Conservation (phyloP, 1,284 basidiomycete species). For the Entoloma clypeatum region DNA sequence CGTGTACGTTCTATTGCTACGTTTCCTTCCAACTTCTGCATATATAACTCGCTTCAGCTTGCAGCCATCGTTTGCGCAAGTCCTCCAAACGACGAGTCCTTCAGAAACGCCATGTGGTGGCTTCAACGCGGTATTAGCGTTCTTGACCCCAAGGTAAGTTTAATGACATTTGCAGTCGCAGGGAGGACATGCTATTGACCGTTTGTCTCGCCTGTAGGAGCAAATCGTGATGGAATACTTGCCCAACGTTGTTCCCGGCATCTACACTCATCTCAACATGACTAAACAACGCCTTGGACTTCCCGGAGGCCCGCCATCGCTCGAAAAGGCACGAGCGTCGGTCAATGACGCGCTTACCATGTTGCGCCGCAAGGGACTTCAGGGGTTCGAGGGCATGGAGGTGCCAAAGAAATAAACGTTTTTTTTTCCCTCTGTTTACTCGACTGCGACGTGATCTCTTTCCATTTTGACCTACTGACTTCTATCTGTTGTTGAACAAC, state of each 20-base stretch:
- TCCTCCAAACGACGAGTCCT: constrained; percentile 69
- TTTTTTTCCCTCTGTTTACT: too few relatives aligned
- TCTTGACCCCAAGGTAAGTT: constrained; percentile 65
- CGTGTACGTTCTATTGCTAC: constrained; percentile 46
- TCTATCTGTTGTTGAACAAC: background rate
- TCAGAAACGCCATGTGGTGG: constrained; percentile 82
- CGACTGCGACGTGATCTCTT: too few relatives aligned
- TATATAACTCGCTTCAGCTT: constrained; percentile 41
- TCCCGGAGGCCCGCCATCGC: constrained; percentile 61
- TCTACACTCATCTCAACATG: constrained; percentile 68
- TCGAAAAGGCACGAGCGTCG: constrained; percentile 57
- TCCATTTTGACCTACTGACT: too few relatives aligned
- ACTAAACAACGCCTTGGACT: constrained; percentile 73
- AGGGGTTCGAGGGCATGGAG: constrained; percentile 20
- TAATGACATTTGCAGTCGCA: background rate
- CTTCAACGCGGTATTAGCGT: constrained; percentile 66
- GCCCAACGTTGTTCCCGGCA: constrained; percentile 72
- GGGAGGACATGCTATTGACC: too few relatives aligned
- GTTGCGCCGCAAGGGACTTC: constrained; percentile 54
- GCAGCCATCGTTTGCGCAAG: constrained; percentile 69
- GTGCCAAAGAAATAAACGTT: constrained; percentile 17
- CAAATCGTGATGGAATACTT: constrained; percentile 78
- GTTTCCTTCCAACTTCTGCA: constrained; percentile 7
- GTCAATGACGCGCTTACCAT: constrained; percentile 73
- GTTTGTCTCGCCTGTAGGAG: constrained; percentile 44